Percentiles rank a stretch among this genome's conserved stretches.
phyloP scores from a whole-genome alignment of 345 rosid species.

The Populus nigra region DNA sequence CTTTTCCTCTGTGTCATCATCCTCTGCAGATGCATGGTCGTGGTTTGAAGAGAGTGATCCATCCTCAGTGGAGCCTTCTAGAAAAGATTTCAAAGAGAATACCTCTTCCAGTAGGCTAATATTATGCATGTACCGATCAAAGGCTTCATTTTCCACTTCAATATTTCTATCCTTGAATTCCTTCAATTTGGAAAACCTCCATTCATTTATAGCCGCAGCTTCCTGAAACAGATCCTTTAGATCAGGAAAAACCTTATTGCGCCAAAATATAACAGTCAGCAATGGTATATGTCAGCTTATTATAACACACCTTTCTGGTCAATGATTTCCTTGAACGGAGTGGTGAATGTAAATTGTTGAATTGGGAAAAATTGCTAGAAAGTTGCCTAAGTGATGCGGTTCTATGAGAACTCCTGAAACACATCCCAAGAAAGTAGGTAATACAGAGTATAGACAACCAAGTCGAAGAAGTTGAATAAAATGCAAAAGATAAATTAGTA shows the following conservation, averaged over 20 bases:
- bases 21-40: slow-evolving; percentile 27
- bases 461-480: background rate
- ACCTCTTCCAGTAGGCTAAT: slow-evolving; percentile 74
- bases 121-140: slow-evolving; percentile 77
- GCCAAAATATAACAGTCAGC: slow-evolving; percentile 3
- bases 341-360: slow-evolving; percentile 68
- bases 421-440: background rate
- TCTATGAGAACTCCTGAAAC: slow-evolving; percentile 64
- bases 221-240: slow-evolving; percentile 49
- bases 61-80: slow-evolving; percentile 35
- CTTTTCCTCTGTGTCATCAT: slow-evolving; percentile 23
- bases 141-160: slow-evolving; percentile 78
- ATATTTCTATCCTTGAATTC: slow-evolving; percentile 67
- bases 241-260: slow-evolving; percentile 6
- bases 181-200: slow-evolving; percentile 89
- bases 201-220: slow-evolving; percentile 75
- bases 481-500: background rate
- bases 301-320: slow-evolving; percentile 62
- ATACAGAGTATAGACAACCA: background rate
- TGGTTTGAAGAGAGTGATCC: slow-evolving; percentile 19
- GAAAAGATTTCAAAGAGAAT: slow-evolving; percentile 46
- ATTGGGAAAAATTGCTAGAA: slow-evolving; percentile 77
- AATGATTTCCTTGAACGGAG: slow-evolving; percentile 75
- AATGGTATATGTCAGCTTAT: background rate
- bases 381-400: slow-evolving; percentile 76